Evolutionary conservation across 75 land plant genomes (phyloP), one percentile per base, ranked within the genome.

Genomic region (Sequoiadendron giganteum): DNA sequence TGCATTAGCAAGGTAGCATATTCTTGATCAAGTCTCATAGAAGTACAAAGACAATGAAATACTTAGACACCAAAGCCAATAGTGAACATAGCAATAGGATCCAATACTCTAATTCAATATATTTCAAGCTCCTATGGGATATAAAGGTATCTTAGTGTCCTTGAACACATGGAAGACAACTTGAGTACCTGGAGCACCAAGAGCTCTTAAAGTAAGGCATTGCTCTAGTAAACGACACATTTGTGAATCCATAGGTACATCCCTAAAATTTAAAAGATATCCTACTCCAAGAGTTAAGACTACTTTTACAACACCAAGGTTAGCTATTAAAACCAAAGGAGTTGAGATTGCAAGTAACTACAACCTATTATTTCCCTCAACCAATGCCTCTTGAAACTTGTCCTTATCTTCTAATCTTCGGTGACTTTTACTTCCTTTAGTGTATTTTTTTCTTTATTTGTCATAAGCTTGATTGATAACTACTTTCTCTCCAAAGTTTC

Each of bases 61-160:
- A n/a, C n/a, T n/a, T n/a, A n/a, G n/a, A n/a, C n/a, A n/a, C n/a
- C n/a, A n/a, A n/a, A n/a, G n/a, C n/a, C n/a, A n/a, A n/a, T n/a
- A n/a, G n/a, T n/a, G n/a, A n/a, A n/a, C n/a, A n/a, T n/a, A n/a
- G n/a, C n/a, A n/a, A n/a, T n/a, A n/a, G n/a, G n/a, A n/a, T n/a
- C n/a, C n/a, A n/a, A n/a, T n/a, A n/a, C n/a, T n/a, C n/a, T n/a
- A n/a, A n/a, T n/a, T n/a, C n/a, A n/a, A n/a, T n/a, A n/a, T n/a
- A n/a, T n/a, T n/a, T n/a, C n/a, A n/a, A n/a, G n/a, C n/a, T n/a
- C 98, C 90, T 85, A 91, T 89, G 16, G 99, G 97, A 93, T 94
- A 96, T 36, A 98, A 83, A 83, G 99, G 99, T 75, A 95, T 98
- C 91, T 94, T 96, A 84, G 99, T 96, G 87, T 98, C 98, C 91